phyloP scores from a whole-genome alignment of 2,329 filamentous ascomycete species.

The Xylaria multiplex region DNA sequence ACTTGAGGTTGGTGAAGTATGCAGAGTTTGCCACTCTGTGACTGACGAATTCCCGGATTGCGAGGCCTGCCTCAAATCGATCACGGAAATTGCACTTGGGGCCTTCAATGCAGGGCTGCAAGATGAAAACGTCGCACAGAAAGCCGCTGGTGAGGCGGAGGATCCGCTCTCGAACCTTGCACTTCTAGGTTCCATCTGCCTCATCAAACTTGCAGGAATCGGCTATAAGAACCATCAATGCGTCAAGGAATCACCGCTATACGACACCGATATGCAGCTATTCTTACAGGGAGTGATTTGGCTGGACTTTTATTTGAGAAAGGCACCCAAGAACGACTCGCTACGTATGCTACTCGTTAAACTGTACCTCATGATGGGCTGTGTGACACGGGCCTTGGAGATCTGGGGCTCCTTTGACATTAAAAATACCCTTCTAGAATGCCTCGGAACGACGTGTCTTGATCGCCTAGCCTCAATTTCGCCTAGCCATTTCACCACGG shows the following conservation, averaged over 20 bases:
- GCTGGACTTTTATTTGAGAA: constrained; percentile 60
- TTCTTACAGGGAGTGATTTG: constrained; percentile 62
- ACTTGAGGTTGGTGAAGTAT: constrained; percentile 21
- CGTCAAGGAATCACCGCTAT: constrained; percentile 39
- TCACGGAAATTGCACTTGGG: constrained; percentile 39
- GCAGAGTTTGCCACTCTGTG: constrained; percentile 31
- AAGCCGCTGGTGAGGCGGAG: constrained; percentile 26
- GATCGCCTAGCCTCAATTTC: constrained; percentile 65
- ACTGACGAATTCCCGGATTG: constrained; percentile 30
- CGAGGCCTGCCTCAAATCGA: constrained; percentile 39
- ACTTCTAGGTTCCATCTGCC: constrained; percentile 44
- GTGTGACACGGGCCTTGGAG: constrained; percentile 57
- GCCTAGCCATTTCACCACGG: constrained; percentile 54
- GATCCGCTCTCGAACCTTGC: constrained; percentile 44
- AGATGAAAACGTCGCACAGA: constrained; percentile 30
- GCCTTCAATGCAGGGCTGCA: constrained; percentile 38
- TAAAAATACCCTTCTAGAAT: constrained; percentile 68
- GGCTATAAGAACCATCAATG: constrained; percentile 12
- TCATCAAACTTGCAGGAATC: constrained; percentile 44
- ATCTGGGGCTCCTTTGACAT: constrained; percentile 64
- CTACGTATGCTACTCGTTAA: constrained; percentile 63
- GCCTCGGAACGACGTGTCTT: constrained; percentile 63
- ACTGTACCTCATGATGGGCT: constrained; percentile 62
- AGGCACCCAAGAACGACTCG: constrained; percentile 57
- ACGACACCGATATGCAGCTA: constrained; percentile 42